Evolutionary conservation across 768 basidiomycete species (phyloP).

Genomic region (Macrolepiota dolichaula): DNA sequence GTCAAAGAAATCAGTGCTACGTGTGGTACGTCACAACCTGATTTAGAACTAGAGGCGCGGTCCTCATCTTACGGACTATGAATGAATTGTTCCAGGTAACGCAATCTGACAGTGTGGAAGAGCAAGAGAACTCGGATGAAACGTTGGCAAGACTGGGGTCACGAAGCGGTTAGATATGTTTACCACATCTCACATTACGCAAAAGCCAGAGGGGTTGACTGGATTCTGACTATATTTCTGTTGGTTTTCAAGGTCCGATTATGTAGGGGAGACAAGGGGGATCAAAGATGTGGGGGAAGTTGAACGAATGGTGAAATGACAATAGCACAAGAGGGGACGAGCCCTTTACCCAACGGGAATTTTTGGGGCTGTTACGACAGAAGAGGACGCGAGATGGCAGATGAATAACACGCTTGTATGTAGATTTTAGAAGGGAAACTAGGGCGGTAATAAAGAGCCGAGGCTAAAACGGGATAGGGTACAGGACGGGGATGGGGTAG

Average conservation of each 20-base stretch:
- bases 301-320: neutral
- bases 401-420: slow-evolving; percentile 6
- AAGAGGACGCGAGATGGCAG: neutral
- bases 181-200: slow-evolving; percentile 7
- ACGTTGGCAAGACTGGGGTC: slow-evolving; percentile 74
- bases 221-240: slow-evolving; percentile 17
- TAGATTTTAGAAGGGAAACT: neutral
- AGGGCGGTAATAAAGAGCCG: neutral
- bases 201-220: slow-evolving; percentile 13
- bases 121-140: slow-evolving; percentile 83
- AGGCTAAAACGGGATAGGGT: neutral
- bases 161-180: slow-evolving; percentile 56
- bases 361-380: neutral
- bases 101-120: slow-evolving; percentile 80
- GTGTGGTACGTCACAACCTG: slow-evolving; percentile 33
- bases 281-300: no score
- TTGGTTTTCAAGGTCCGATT: slow-evolving; percentile 40
- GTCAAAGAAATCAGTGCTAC: slow-evolving; percentile 85
- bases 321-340: neutral
- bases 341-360: neutral
- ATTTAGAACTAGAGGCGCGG: neutral
- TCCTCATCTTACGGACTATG: slow-evolving; percentile 4
- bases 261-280: no score
- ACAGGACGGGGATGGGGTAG: neutral
- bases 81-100: slow-evolving; percentile 54